These are phyloP conservation scores for Xylariaceae sp. DNA, from an alignment of 2,329 filamentous ascomycete genomes.

Conservation along the genomic window DNA sequence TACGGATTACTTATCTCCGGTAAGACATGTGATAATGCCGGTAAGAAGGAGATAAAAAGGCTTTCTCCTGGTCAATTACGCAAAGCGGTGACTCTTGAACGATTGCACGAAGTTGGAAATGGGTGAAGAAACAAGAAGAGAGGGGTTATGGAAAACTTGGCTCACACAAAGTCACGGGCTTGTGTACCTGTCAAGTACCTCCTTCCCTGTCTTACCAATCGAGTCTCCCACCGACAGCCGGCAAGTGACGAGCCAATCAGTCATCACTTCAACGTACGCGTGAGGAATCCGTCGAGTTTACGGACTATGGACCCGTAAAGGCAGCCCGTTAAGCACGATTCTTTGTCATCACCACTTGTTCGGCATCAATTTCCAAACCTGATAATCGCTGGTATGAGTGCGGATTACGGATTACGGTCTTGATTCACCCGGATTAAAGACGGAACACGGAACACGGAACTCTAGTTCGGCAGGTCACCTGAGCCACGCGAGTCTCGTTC, in stretches of 20 bases:
- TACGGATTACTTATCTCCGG: not conserved
- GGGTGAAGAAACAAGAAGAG: too few species aligned
- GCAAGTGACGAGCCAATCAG: not conserved
- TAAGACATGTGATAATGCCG: too few species aligned
- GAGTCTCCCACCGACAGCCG: not conserved
- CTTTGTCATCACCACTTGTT: not conserved
- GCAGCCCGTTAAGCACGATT: not conserved
- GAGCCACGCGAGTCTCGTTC: not conserved
- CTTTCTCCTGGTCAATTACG: too few species aligned
- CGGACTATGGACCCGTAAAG: not conserved
- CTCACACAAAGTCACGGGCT: not conserved
- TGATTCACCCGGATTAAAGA: too few species aligned
- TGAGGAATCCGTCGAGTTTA: not conserved
- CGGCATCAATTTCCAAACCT: too few species aligned
- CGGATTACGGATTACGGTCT: too few species aligned
- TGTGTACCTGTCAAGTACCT: not conserved
- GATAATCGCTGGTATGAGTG: too few species aligned
- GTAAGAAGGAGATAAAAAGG: too few species aligned
- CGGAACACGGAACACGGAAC: too few species aligned
- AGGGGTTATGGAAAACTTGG: not conserved
- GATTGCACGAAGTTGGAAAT: too few species aligned
- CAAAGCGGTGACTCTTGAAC: too few species aligned
- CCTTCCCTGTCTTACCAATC: not conserved
- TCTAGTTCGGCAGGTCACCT: too few species aligned
- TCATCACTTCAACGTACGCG: not conserved